A percentile compares a stretch with the other conserved stretches of the same genome.
phyloP scores from a whole-genome alignment of 805 yeast genomes.

The Saccharomycopsis lassenensis region DNA sequence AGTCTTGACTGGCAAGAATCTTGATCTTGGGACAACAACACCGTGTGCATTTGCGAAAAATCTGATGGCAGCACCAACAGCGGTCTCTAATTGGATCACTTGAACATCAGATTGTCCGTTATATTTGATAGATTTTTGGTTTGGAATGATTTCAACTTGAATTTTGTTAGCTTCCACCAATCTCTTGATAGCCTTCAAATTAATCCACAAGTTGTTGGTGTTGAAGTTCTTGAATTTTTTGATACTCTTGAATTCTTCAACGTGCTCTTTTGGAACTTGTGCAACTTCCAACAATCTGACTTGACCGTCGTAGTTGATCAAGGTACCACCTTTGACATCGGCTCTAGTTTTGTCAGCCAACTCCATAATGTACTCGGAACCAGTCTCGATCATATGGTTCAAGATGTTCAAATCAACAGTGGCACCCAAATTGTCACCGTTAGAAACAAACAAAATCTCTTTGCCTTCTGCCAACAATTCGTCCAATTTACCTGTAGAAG shows the following conservation, averaged over 20 bases:
- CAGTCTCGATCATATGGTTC: slow-evolving; percentile 84
- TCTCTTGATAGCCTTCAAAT: slow-evolving; percentile 87
- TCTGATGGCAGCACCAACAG: slow-evolving; percentile 98
- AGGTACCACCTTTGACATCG: slow-evolving; percentile 98
- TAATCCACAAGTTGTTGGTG: slow-evolving; percentile 97
- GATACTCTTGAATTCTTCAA: slow-evolving; percentile 94
- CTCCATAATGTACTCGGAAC: slow-evolving; percentile 95
- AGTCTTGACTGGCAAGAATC: slow-evolving; percentile 97
- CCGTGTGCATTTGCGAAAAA: slow-evolving; percentile 94
- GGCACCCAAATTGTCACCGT: slow-evolving; percentile 98
- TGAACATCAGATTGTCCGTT: slow-evolving; percentile 68
- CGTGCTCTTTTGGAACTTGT: slow-evolving; percentile 97
- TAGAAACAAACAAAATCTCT: slow-evolving; percentile 89
- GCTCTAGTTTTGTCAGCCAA: slow-evolving; percentile 98
- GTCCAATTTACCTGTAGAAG: slow-evolving; percentile 86
- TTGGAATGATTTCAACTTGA: slow-evolving; percentile 91
- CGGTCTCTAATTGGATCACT: slow-evolving; percentile 94
- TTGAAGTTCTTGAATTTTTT: slow-evolving; percentile 97
- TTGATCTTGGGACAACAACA: slow-evolving; percentile 94
- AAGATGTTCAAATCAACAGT: slow-evolving; percentile 88
- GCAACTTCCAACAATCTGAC: slow-evolving; percentile 94
- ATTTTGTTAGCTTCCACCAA: slow-evolving; percentile 75
- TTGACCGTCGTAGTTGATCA: slow-evolving; percentile 90
- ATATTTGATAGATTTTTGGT: slow-evolving; percentile 61
- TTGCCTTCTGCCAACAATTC: slow-evolving; percentile 84